A percentile compares a stretch with the other conserved stretches of the same genome.
Conservation (phyloP, 768 basidiomycete species). For the Collybia sordida region DNA sequence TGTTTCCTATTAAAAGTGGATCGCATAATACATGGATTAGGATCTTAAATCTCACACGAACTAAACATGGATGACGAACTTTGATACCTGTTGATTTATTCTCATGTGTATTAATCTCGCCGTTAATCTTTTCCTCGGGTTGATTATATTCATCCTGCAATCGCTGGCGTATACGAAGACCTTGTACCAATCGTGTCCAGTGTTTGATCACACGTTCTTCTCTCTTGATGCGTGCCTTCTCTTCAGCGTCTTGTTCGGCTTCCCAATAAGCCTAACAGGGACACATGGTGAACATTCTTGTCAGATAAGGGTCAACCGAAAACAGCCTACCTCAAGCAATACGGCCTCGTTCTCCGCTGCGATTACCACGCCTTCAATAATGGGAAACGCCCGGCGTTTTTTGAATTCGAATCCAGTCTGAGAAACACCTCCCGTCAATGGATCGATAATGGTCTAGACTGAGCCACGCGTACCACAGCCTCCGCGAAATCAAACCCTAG, state of each 20-base stretch:
- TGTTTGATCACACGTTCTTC: slow-evolving; percentile 82
- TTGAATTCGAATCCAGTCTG: slow-evolving; percentile 97
- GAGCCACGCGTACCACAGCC: slow-evolving; percentile 74
- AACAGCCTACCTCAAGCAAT: slow-evolving; percentile 66
- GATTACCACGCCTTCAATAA: slow-evolving; percentile 83
- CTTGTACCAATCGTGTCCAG: slow-evolving; percentile 87
- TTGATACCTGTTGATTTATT: background rate
- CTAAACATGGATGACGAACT: slow-evolving; percentile 11
- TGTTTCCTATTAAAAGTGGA: background rate
- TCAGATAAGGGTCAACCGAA: slow-evolving; percentile 2
- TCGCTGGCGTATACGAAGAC: slow-evolving; percentile 81
- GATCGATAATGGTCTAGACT: background rate
- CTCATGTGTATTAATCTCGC: background rate
- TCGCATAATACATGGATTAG: background rate
- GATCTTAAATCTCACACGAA: too few relatives aligned
- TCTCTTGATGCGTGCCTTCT: slow-evolving; percentile 72
- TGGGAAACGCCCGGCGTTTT: slow-evolving; percentile 84
- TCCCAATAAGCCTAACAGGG: slow-evolving; percentile 77
- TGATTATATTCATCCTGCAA: slow-evolving; percentile 73
- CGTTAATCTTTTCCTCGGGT: slow-evolving; percentile 12
- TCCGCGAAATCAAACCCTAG: slow-evolving; percentile 91
- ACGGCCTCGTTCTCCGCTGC: slow-evolving; percentile 75
- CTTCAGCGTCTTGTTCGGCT: slow-evolving; percentile 73
- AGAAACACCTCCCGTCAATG: background rate
- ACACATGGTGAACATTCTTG: slow-evolving; percentile 8